These are phyloP conservation scores for Inga laurina DNA, from an alignment of 306 rosid genomes.

Conservation along the genomic window DNA sequence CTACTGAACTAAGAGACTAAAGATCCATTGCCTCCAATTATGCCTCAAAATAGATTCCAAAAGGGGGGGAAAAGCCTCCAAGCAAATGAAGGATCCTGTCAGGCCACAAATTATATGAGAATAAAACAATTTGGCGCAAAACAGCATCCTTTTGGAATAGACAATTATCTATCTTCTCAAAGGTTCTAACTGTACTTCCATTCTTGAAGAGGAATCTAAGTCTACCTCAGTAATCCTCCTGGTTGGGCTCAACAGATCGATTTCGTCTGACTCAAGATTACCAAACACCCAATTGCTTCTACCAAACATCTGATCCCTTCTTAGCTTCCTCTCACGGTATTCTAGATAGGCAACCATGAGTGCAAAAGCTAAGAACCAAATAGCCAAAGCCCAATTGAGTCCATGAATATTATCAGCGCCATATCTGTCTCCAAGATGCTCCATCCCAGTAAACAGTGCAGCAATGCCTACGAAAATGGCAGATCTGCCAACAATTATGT, in stretches of 20 bases:
- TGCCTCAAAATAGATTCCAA: conserved; percentile 21
- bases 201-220: conserved; percentile 49
- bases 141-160: neutral
- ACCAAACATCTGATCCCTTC: conserved; percentile 48
- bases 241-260: conserved; percentile 68
- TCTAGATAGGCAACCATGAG: conserved; percentile 63
- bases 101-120: conserved; percentile 24
- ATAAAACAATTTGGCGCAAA: conserved; percentile 32
- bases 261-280: conserved; percentile 72
- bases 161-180: conserved; percentile 55
- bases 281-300: conserved; percentile 94
- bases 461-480: conserved; percentile 69
- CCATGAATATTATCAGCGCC: conserved; percentile 69
- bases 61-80: conserved; percentile 12
- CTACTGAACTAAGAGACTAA: conserved; percentile 20
- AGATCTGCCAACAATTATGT: conserved; percentile 69
- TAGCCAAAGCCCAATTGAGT: conserved; percentile 68
- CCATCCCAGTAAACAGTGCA: conserved; percentile 83
- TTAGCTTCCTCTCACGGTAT: conserved; percentile 48
- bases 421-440: conserved; percentile 81
- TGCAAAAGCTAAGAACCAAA: conserved; percentile 68
- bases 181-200: conserved; percentile 97
- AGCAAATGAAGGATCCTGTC: conserved; percentile 33
- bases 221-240: conserved; percentile 49
- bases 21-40: conserved; percentile 29